Percentiles rank a stretch among this genome's conserved stretches.
Conservation (phyloP, 768 basidiomycete genomes). For the Russula brevipes region DNA sequence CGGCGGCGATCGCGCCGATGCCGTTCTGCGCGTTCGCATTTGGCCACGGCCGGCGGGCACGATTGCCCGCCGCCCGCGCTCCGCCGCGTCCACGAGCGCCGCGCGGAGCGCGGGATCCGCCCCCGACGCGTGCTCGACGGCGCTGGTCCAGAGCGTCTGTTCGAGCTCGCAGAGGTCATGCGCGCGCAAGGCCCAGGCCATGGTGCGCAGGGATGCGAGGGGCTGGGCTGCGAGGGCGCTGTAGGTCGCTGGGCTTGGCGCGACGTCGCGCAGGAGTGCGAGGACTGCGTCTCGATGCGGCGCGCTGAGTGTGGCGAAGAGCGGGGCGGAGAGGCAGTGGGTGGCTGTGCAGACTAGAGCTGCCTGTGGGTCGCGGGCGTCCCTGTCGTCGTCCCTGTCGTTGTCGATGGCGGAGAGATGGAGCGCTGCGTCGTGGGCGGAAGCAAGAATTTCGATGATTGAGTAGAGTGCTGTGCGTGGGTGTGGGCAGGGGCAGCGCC, state of each 20-base stretch:
- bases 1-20: background rate
- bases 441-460: conserved; percentile 12
- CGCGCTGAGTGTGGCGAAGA: background rate
- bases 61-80: background rate
- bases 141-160: conserved; percentile 3
- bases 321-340: background rate
- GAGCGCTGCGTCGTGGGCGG: background rate
- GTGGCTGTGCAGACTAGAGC: conserved; percentile 10
- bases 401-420: background rate
- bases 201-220: background rate
- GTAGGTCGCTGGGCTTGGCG: conserved; percentile 5
- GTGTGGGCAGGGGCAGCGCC: too few relatives aligned
- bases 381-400: background rate
- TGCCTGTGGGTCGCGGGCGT: background rate
- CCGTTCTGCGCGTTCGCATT: background rate
- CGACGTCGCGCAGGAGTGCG: background rate
- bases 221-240: background rate
- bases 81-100: background rate
- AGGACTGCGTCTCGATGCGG: background rate
- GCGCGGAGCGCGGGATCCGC: background rate
- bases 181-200: background rate
- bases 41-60: background rate
- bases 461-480: background rate
- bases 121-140: conserved; percentile 1
- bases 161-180: conserved; percentile 7